Base-by-base conservation (phyloP, 495 filamentous ascomycete species). In the Aspergillus panamensis region DNA sequence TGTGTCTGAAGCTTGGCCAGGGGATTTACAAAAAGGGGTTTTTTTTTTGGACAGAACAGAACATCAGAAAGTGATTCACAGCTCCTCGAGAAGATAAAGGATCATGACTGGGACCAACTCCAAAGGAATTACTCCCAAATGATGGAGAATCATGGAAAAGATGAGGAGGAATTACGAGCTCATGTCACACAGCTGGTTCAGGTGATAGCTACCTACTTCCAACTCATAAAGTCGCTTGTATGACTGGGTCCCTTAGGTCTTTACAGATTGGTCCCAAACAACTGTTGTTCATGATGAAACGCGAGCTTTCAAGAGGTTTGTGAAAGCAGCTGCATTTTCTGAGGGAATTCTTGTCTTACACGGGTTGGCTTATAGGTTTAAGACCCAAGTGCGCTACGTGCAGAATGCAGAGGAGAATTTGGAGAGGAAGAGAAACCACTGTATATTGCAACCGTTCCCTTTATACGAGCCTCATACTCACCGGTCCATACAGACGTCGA, bases 321-420 rank as follows among this genome's bases (percentile, higher is more conserved):
- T 65, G 6, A 10, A 25, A 19, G 32, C 14, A 37, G 10, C 42
- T 29, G 6, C 17, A 16, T 7, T 37, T 35, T 9, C 20, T n/a
- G 25, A 51, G 13, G 31, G 8, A 40, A 31, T 37, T 40, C 45
- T 32, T 14, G 9, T 10, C 10, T 42, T 53, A 40, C 48, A 54
- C 16, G 62, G 25, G 17, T 44, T 61, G 39, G 33, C 48, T 44
- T 56, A 54, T 58, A 89, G 89, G 53, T 78, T 95, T 32, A 86
- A 87, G 63, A 95, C 90, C 9, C 83, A 91, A 47, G 83, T 88
- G 72, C 74, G 82, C 62, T 86, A 87, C 62, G 88, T 94, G 20
- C 82, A 85, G 49, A 82, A 85, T 21, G 81, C 83, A 0, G 90
- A 95, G 64, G 72, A 81, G 39, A 80, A 70, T 6, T 67, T 94